phyloP scores from a whole-genome alignment of 1,284 basidiomycete genomes.

The Heterobasidion parviporum region DNA sequence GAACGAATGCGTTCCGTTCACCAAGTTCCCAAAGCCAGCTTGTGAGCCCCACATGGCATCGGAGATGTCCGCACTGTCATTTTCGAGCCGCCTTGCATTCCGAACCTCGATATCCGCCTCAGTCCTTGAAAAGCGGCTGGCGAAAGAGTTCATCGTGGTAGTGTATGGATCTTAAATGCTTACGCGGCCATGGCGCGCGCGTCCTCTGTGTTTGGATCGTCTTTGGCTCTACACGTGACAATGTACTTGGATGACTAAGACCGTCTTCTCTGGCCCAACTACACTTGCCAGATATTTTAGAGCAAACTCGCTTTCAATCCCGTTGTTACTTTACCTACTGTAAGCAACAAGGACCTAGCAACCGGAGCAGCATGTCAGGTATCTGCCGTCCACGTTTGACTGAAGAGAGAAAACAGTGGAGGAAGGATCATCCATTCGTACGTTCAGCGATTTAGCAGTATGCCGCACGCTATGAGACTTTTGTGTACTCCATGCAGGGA shows the following conservation, averaged over 20 bases:
- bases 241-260: not conserved
- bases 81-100: constrained; percentile 41
- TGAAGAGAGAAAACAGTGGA: constrained; percentile 98
- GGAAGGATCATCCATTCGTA: constrained; percentile 98
- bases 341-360: too few species aligned
- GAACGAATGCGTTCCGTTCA: constrained; percentile 59
- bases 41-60: constrained; percentile 73
- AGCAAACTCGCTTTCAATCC: too few species aligned
- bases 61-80: constrained; percentile 60
- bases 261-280: too few species aligned
- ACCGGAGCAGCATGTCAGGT: constrained; percentile 45
- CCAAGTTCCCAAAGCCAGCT: constrained; percentile 70
- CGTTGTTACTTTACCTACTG: too few species aligned
- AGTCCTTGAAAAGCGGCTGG: constrained; percentile 55
- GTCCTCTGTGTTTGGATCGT: not conserved
- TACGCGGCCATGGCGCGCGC: constrained; percentile 39
- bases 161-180: constrained; percentile 20
- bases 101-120: constrained; percentile 40
- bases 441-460: constrained; percentile 21
- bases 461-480: constrained; percentile 4
- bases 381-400: constrained; percentile 82
- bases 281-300: too few species aligned
- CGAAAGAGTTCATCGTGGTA: constrained; percentile 69
- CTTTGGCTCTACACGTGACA: not conserved
- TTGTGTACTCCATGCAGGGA: constrained; percentile 47